These are phyloP conservation scores for Caloboletus inedulis DNA, from an alignment of 1,284 basidiomycete genomes.

Conservation along the genomic window DNA sequence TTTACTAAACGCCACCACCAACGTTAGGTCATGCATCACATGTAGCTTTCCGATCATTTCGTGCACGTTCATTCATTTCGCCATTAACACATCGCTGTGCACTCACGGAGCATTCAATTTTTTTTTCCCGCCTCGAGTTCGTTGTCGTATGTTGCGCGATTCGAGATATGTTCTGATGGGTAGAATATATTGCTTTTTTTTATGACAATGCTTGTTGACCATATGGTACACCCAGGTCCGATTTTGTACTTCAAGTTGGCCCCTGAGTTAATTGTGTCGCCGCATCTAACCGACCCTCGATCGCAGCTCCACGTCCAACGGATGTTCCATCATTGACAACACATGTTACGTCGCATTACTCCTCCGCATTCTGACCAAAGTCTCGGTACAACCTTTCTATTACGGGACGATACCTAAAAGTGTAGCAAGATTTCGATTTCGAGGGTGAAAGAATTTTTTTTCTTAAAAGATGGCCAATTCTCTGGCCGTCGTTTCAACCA, in stretches of 20 bases:
- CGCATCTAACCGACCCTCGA: slow-evolving; percentile 1
- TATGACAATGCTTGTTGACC: not conserved
- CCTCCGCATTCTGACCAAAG: not conserved
- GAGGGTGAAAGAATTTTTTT: slow-evolving; percentile 31
- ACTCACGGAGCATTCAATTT: slow-evolving; percentile 43
- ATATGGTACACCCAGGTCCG: too few species aligned
- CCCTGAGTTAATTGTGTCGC: not conserved
- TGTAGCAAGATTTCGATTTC: not conserved
- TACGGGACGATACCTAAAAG: slow-evolving; percentile 2
- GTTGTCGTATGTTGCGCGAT: not conserved
- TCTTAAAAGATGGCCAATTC: slow-evolving; percentile 13
- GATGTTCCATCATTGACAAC: not conserved
- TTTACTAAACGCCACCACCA: too few species aligned
- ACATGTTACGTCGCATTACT: slow-evolving; percentile 4
- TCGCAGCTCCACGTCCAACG: not conserved
- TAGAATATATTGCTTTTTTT: not conserved
- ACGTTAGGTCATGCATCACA: slow-evolving; percentile 10
- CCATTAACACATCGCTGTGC: slow-evolving; percentile 10
- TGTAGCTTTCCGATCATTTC: slow-evolving; percentile 9
- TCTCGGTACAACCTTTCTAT: slow-evolving; percentile 6
- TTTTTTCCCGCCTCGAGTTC: slow-evolving; percentile 20
- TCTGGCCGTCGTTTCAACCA: slow-evolving; percentile 25
- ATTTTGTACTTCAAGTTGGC: slow-evolving; percentile 2
- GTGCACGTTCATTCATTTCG: slow-evolving; percentile 14
- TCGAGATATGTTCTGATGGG: not conserved